phyloP scores from a whole-genome alignment of 805 yeast genomes.

The Kodamaea neixiangensis region DNA sequence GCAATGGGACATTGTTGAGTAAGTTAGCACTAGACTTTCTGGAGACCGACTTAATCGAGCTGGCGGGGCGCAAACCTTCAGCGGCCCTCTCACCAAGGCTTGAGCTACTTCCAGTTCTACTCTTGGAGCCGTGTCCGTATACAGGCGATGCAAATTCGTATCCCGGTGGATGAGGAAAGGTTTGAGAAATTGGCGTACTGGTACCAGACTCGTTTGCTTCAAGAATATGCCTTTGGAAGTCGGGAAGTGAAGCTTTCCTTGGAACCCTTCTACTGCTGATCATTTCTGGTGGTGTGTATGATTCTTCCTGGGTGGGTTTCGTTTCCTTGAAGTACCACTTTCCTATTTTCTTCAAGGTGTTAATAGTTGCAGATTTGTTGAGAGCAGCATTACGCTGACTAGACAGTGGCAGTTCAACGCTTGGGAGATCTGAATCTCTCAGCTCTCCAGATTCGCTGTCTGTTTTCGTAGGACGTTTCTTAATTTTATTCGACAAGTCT shows the following conservation, averaged over 20 bases:
- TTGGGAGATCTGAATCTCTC: neutral
- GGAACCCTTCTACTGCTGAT: slow-evolving; percentile 55
- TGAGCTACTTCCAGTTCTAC: neutral
- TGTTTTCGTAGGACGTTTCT: slow-evolving; percentile 4
- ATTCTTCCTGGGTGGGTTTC: slow-evolving; percentile 14
- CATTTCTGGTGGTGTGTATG: slow-evolving; percentile 63
- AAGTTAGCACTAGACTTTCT: slow-evolving; percentile 1
- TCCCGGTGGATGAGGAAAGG: slow-evolving; percentile 12
- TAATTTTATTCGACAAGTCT: slow-evolving; percentile 11
- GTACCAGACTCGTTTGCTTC: slow-evolving; percentile 2
- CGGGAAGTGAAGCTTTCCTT: slow-evolving; percentile 19
- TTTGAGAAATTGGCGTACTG: neutral
- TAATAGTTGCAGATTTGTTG: slow-evolving; percentile 18
- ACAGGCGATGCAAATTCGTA: slow-evolving; percentile 20
- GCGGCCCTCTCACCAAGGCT: neutral
- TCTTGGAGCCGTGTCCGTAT: neutral
- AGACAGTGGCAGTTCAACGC: neutral
- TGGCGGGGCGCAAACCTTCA: neutral
- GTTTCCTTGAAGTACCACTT: slow-evolving; percentile 66
- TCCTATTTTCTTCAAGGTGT: slow-evolving; percentile 58
- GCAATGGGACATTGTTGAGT: slow-evolving; percentile 1
- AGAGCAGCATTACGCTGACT: slow-evolving; percentile 1
- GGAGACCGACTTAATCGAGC: neutral
- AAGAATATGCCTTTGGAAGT: slow-evolving; percentile 6
- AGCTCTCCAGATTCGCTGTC: neutral